These are phyloP conservation scores for Mallotus nudiflorus DNA, from an alignment of 345 rosid genomes.

Conservation along the genomic window DNA sequence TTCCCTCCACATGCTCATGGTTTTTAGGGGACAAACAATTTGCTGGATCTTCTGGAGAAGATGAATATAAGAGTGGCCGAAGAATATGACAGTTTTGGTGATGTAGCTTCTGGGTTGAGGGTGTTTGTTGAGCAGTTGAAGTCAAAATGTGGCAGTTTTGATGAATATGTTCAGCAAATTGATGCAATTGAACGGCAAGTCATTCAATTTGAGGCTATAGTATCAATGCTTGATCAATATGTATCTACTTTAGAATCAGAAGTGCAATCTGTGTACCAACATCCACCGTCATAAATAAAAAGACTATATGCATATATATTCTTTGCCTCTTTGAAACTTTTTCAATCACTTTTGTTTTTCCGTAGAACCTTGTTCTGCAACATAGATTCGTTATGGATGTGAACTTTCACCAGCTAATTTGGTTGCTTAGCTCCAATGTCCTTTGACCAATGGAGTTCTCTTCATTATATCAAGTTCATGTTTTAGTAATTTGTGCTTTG, in stretches of 20 bases:
- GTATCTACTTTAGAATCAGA: constrained; percentile 73
- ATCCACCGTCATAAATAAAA: constrained; percentile 16
- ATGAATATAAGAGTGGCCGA: constrained; percentile 73
- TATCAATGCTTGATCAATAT: constrained; percentile 73
- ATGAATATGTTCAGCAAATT: constrained; percentile 70
- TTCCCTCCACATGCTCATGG: not conserved
- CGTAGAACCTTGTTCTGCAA: not conserved
- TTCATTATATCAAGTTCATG: no score
- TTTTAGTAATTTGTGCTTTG: not conserved
- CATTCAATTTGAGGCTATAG: constrained; percentile 72
- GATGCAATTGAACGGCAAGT: constrained; percentile 74
- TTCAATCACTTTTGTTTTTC: not conserved
- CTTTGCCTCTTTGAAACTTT: not conserved
- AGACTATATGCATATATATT: no score
- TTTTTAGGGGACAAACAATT: constrained; percentile 65
- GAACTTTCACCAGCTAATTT: not conserved
- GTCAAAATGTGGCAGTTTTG: constrained; percentile 60
- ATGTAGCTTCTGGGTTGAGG: constrained; percentile 72
- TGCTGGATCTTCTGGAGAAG: constrained; percentile 75
- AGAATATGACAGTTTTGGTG: constrained; percentile 73
- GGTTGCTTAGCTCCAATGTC: not conserved
- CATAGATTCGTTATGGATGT: not conserved
- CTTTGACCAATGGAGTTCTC: not conserved
- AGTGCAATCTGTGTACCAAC: constrained; percentile 40
- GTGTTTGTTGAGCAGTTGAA: constrained; percentile 78